Base-by-base conservation (phyloP, 495 filamentous ascomycete genomes). In the Xylaria bambusicola region DNA sequence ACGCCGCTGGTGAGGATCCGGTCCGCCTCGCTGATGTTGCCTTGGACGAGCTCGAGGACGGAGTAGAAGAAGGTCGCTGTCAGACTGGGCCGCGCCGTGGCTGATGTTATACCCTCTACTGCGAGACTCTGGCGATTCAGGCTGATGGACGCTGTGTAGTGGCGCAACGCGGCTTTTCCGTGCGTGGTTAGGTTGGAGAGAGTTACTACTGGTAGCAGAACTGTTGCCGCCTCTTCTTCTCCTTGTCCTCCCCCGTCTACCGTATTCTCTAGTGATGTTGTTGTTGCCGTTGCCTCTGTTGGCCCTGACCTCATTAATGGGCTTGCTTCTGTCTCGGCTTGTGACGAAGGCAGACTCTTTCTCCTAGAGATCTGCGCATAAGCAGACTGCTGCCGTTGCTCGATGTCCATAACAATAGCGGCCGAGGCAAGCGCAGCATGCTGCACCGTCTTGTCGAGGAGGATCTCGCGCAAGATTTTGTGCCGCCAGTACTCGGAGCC, bases 11-110 rank as follows among this genome's bases (percentile, higher is more conserved):
- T 12, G 50, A 68, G 56, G 6, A 68, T 53, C 44, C 52, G 60
- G 48, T 69, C 66, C 0, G 56, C 71, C 3, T 56, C 58, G 31
- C 63, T 31, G 41, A 73, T 60, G 41, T 73, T 68, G 1, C 71
- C 66, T 31, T 70, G 68, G 13, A 73, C 35, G 13, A 73, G 40
- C 61, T 73, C 71, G 36, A 71, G 53, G 55, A 71, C 44, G 33
- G 64, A 60, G 27, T 71, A 62, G 53, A 70, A 63, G 42, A 61
- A 60, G 4, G 36, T 62, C 23, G 50, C 41, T 9, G 41, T 64
- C 6, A 56, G 23, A 35, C 59, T 61, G 0, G 63, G 35, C 6
- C 63, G 63, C 27, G 62, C 29, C 1, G 53, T 52, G 8, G 57
- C 38, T 0, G 51, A 47, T 8, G 56, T 60, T 12, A 64, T 42